Evolutionary conservation across 768 basidiomycete species (phyloP).

Genomic region (Coprinopsis strossmayeri): DNA sequence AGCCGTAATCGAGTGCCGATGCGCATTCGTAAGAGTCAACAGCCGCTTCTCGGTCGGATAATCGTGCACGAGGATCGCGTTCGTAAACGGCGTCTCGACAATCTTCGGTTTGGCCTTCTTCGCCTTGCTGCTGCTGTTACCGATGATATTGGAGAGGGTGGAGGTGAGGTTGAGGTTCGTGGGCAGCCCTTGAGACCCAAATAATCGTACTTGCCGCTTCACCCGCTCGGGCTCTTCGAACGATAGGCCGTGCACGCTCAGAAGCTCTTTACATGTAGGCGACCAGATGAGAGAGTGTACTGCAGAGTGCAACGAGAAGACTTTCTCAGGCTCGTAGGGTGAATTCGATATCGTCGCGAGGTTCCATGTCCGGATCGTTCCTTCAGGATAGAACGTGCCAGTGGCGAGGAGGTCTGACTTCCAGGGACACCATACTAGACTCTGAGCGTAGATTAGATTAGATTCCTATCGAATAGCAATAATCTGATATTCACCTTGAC

Average conservation of each 20-base stretch:
- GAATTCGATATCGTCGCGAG: constrained; percentile 19
- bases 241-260: constrained; percentile 79
- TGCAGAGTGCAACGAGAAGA: constrained; percentile 74
- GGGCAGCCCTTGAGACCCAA: no score
- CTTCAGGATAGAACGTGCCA: constrained; percentile 42
- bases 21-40: constrained; percentile 51
- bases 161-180: no score
- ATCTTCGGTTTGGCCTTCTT: constrained; percentile 42
- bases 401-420: constrained; percentile 71
- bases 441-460: constrained; percentile 32
- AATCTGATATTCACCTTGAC: constrained; percentile 40
- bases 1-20: constrained; percentile 47
- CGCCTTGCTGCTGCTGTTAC: no score
- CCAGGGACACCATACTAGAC: constrained; percentile 88
- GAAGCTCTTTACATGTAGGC: constrained; percentile 77
- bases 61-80: constrained; percentile 62
- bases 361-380: constrained; percentile 48
- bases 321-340: constrained; percentile 38
- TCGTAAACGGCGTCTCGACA: constrained; percentile 47
- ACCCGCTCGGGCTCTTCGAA: constrained; percentile 22
- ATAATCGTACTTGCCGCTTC: no score
- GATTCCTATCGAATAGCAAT: background rate
- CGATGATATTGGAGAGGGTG: no score
- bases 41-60: constrained; percentile 57
- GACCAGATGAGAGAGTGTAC: constrained; percentile 68